Evolutionary conservation across 2,329 filamentous ascomycete species (phyloP).

Genomic region (Sordariomycetes sp.): DNA sequence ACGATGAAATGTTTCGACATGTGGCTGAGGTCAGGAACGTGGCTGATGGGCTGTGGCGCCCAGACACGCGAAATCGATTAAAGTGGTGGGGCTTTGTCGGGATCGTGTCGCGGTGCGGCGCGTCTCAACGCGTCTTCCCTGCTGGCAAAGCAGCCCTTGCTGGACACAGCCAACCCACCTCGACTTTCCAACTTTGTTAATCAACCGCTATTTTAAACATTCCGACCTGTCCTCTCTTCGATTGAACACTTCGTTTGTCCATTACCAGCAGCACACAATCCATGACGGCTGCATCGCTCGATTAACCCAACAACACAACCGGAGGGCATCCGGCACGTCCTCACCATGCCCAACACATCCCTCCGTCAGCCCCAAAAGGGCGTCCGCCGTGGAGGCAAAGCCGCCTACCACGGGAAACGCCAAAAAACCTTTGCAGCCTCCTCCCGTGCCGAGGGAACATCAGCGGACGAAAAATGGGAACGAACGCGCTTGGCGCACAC

Average conservation of each 20-base stretch:
- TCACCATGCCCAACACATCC: conserved; percentile 50
- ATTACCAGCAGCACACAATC: conserved; percentile 5
- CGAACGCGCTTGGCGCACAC: conserved; percentile 71
- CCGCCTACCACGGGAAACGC: conserved; percentile 59
- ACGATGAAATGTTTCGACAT: too few species aligned
- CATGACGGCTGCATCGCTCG: conserved; percentile 5
- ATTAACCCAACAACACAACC: neutral
- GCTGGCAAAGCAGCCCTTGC: neutral
- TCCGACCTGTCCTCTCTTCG: too few species aligned
- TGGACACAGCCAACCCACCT: neutral
- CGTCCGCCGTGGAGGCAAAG: conserved; percentile 59
- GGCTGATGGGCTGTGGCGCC: neutral
- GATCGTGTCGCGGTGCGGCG: conserved; percentile 4
- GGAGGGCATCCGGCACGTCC: conserved; percentile 1
- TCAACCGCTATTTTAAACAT: too few species aligned
- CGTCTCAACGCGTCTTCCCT: conserved; percentile 7
- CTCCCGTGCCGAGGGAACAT: conserved; percentile 74
- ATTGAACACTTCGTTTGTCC: neutral
- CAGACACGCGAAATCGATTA: conserved; percentile 1
- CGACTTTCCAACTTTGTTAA: neutral
- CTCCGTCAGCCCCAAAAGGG: conserved; percentile 54
- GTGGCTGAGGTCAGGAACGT: neutral
- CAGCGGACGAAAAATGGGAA: conserved; percentile 87
- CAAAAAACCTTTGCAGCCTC: conserved; percentile 74
- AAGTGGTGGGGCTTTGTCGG: conserved; percentile 2